Base-by-base conservation (phyloP, 805 yeast species). In the Yarrowia deformans region DNA sequence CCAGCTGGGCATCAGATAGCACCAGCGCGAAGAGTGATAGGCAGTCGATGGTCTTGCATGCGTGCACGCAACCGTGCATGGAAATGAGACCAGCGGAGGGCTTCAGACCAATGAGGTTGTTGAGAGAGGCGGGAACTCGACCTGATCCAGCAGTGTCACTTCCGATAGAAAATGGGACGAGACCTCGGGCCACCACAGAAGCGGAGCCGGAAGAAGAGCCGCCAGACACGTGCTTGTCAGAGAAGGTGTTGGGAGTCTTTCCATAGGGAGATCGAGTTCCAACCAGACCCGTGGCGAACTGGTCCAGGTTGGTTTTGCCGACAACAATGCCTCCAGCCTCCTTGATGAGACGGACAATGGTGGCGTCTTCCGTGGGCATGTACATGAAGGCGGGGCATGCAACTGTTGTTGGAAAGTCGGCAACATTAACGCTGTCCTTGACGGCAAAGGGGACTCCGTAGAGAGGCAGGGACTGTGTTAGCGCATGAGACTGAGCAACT, bases 91-190 rank as follows among this genome's bases (percentile, higher is more conserved):
- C 99, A 71, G 87, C 87, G 1, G 98, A 88, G 46, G 99, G 98
- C 79, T 94, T 94, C 73, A 95, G 84, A 23, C 98, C 98, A 72
- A 94, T 85, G 73, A 93, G 80, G 79, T 95, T 95, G 84, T 94
- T 94, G 72, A 94, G 83, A 39, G 93, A 94, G 34, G 98, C 98
- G 35, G 99, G 99, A 40, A 94, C 99, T 75, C 99, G 86, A 50
- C 98, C 98, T 7, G 97, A 91, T 29, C 99, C 99, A 10, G 99
- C 99, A 45, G 99, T 94, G 77, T 94, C 99, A 7, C 98, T 95
- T 45, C 98, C 98, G 73, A 94, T 82, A 0, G 97, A 84, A 61
- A 94, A 75, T 42, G 98, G 97, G 18, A 91, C 97, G 60, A 88
- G 82, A 70, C 98, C 98, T 73, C 93, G 84, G 23, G 93, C 94